Evolutionary conservation across 2,329 filamentous ascomycete genomes (phyloP).

Genomic region (Orbilia brochopaga): DNA sequence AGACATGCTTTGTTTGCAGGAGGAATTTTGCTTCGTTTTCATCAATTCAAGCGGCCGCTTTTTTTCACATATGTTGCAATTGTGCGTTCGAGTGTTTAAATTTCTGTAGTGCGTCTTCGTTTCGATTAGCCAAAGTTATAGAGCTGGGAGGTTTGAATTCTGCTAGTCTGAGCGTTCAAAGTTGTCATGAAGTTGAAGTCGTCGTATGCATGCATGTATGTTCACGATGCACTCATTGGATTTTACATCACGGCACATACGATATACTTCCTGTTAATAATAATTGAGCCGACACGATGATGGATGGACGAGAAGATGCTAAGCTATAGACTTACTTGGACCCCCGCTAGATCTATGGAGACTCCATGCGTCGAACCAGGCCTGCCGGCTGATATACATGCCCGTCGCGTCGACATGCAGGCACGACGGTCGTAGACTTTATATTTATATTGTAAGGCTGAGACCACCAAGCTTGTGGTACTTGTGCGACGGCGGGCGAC

Average conservation of each 20-base stretch:
- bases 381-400: no score
- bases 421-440: not conserved
- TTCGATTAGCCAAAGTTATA: constrained; percentile 4
- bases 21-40: constrained; percentile 8
- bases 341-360: no score
- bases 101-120: not conserved
- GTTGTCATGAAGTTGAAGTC: constrained; percentile 11
- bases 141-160: constrained; percentile 25
- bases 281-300: not conserved
- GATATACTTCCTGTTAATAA: not conserved
- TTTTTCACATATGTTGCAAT: not conserved
- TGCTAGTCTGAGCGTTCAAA: not conserved
- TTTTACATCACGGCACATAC: no score
- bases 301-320: not conserved
- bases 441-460: constrained; percentile 6
- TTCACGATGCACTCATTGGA: no score
- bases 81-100: not conserved
- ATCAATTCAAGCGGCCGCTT: constrained; percentile 5
- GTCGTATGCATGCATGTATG: not conserved
- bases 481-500: not conserved
- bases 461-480: not conserved
- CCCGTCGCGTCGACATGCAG: no score
- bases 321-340: no score
- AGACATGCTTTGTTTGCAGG: not conserved
- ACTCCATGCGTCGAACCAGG: no score